Evolutionary conservation across 1,284 basidiomycete genomes (phyloP), one percentile per base, ranked within the genome.

Genomic region (Ganoderma lingzhi): DNA sequence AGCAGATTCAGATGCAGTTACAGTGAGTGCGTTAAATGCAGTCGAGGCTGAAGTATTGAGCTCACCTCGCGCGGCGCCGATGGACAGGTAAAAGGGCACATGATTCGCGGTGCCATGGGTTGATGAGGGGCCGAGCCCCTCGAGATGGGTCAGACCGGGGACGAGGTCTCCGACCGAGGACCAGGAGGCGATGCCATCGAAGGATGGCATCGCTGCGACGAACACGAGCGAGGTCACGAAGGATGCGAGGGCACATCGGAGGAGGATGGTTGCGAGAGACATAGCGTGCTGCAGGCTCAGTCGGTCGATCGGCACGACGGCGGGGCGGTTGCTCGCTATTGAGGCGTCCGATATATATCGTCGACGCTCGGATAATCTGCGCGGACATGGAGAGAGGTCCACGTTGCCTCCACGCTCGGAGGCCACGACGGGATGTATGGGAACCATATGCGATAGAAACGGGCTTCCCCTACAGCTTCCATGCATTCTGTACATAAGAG

Each of bases 81-180:
- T 76, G 32, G 81, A 79, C 55, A 88, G 78, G 76, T 86, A 83
- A 64, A 80, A 79, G 0, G 80, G 78, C n/a, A 72, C 67, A 59
- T 71, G 66, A 55, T 59, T 67, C 6, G 64, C 55, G 19, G 69
- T 62, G 41, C 66, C 63, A 56, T 66, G 69, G 30, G 62, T 67
- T 1, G 68, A 32, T 41, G 64, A 67, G 17, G 82, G 76, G 2
- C 82, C 83, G 15, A 85, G 74, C 5, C 85, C 87, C 73, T 87
- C 82, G 64, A 90, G 82, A 63, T 79, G 77, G 3, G 84, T 80
- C 62, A 86, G 80, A 8, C 85, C 85, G 28, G 86, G 83, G 19
- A 88, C 85, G 23, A 89, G 79, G 55, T 81, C 83, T n/a, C 83
- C 82, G 35, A 88, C 84, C 9, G 79, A 76, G 5, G 77, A 76